These are phyloP conservation scores for Tuctoria greenei DNA, from an alignment of 176 grass and related monocot genomes.

Conservation along the genomic window DNA sequence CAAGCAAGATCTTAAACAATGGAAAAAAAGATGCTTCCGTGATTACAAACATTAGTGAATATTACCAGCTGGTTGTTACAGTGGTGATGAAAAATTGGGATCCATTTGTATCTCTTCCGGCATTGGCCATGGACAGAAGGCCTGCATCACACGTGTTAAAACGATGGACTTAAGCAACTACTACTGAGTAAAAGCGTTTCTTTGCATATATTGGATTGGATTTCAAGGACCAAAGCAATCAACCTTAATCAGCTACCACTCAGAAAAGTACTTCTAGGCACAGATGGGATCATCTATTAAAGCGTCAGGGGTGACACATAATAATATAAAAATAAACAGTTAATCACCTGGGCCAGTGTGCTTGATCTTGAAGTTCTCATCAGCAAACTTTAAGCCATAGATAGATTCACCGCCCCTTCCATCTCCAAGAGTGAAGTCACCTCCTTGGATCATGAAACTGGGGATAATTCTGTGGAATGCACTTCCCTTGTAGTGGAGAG, in stretches of 20 bases:
- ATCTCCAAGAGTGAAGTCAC: constrained; percentile 93
- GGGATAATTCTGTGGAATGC: constrained; percentile 94
- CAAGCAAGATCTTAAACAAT: neutral
- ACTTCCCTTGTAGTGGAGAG: constrained; percentile 95
- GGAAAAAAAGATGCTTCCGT: neutral
- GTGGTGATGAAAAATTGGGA: constrained; percentile 99
- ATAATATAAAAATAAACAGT: neutral
- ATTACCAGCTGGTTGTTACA: constrained; percentile 91
- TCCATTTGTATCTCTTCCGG: constrained; percentile 81
- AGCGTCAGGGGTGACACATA: neutral
- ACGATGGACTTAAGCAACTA: neutral
- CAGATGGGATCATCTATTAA: neutral
- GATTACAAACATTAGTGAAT: neutral
- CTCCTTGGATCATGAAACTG: constrained; percentile 98
- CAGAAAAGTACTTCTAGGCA: neutral
- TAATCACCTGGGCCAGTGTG: constrained; percentile 87
- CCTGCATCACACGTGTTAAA: constrained; percentile 41
- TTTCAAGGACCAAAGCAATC: neutral
- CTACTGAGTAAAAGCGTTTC: neutral
- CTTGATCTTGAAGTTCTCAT: constrained; percentile 99
- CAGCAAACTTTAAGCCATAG: constrained; percentile 79
- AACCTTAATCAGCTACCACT: neutral
- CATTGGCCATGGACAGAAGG: constrained; percentile 95
- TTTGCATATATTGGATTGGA: neutral
- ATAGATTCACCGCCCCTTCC: constrained; percentile 97